Percentiles rank a stretch among this genome's conserved stretches.
Evolutionary conservation across 2,329 filamentous ascomycete species (phyloP).

Genomic region (Exophiala phaeomuriformis): DNA sequence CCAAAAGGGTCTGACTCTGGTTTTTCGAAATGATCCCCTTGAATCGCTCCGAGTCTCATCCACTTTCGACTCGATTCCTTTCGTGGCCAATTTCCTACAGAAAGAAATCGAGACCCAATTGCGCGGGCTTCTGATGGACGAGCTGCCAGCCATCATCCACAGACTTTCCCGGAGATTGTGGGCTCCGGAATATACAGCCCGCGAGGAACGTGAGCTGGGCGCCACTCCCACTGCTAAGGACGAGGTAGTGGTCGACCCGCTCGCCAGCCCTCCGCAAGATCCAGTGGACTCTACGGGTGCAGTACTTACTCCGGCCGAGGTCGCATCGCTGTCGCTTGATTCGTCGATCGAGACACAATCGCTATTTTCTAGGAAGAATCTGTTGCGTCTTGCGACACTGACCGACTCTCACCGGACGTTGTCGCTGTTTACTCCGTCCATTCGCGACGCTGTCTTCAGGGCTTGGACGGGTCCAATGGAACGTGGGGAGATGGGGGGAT

Average conservation of each 20-base stretch:
- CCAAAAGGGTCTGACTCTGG: constrained; percentile 90
- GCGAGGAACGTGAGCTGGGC: constrained; percentile 52
- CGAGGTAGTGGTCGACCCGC: constrained; percentile 65
- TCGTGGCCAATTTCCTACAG: constrained; percentile 93
- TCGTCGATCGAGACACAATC: constrained; percentile 74
- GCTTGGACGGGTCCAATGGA: constrained; percentile 82
- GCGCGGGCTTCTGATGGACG: constrained; percentile 93
- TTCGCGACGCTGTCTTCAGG: constrained; percentile 81
- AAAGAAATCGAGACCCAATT: constrained; percentile 92
- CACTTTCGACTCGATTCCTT: constrained; percentile 97
- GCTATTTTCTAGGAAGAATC: constrained; percentile 90
- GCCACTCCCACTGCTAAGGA: constrained; percentile 47
- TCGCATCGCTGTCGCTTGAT: constrained; percentile 71
- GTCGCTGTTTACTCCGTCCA: constrained; percentile 85
- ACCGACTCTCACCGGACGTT: constrained; percentile 84
- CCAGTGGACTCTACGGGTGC: constrained; percentile 76
- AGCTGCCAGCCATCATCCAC: constrained; percentile 93
- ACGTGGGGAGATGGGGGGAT: constrained; percentile 49
- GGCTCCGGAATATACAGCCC: constrained; percentile 74
- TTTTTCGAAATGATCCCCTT: constrained; percentile 95
- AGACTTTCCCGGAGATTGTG: constrained; percentile 79
- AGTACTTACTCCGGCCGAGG: constrained; percentile 64
- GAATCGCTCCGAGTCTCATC: constrained; percentile 98
- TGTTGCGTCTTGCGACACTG: constrained; percentile 72
- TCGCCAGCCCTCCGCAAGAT: constrained; percentile 71